A percentile compares a stretch with the other conserved stretches of the same genome.
phyloP scores from a whole-genome alignment of 176 grass and related monocot species.

The Rhynchospora pubera region DNA sequence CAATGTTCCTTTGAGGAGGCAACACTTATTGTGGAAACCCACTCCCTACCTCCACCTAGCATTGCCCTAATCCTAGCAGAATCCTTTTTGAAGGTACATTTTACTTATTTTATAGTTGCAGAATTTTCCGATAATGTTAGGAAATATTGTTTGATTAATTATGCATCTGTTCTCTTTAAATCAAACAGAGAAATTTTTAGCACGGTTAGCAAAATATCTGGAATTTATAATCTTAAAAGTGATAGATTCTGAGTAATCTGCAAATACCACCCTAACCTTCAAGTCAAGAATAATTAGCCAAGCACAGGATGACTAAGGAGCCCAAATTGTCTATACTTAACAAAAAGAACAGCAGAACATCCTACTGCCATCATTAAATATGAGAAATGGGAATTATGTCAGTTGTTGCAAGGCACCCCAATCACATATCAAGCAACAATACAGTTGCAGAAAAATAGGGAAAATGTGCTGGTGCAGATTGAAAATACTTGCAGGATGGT shows the following conservation, averaged over 20 bases:
- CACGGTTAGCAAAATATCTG: neutral
- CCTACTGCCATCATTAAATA: slow-evolving; percentile 50
- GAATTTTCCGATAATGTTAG: neutral
- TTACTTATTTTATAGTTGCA: neutral
- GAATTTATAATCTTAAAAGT: neutral
- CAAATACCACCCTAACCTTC: neutral
- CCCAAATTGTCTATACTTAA: neutral
- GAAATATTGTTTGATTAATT: slow-evolving; percentile 3
- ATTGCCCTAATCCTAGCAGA: slow-evolving; percentile 82
- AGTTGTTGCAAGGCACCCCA: neutral
- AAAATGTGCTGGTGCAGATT: neutral
- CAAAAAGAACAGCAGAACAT: neutral
- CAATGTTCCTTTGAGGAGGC: slow-evolving; percentile 90
- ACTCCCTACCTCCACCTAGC: slow-evolving; percentile 62
- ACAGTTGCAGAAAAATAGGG: neutral
- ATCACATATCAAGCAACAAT: neutral
- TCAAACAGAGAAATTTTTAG: slow-evolving; percentile 18
- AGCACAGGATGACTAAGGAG: neutral
- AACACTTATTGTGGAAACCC: slow-evolving; percentile 75
- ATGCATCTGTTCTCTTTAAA: neutral
- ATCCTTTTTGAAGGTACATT: slow-evolving; percentile 76
- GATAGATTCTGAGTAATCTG: neutral
- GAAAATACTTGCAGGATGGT: neutral
- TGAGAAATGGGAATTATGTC: slow-evolving; percentile 31
- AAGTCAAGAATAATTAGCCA: neutral